A percentile compares a stretch with the other conserved stretches of the same genome.
Conservation (phyloP, 495 filamentous ascomycete species). For the Lophiostoma macrostomum region DNA sequence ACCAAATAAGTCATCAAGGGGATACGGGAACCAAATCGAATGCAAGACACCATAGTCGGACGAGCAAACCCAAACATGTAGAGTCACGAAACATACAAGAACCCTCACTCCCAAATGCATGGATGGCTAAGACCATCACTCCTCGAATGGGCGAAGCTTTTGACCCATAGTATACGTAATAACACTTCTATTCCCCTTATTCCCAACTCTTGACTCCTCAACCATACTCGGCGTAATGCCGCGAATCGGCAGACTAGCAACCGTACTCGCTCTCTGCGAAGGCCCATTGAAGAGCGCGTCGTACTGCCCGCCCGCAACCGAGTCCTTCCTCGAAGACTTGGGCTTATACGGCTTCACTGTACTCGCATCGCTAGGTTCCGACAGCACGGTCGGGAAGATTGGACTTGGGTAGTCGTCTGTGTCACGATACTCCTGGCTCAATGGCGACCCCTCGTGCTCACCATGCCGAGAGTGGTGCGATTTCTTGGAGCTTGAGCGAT, state of each 20-base stretch:
- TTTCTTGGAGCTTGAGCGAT: constrained; percentile 1
- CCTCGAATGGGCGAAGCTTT: constrained; percentile 5
- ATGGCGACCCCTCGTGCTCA: background rate
- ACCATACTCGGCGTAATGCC: constrained; percentile 34
- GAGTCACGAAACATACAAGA: no score
- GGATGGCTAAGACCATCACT: no score
- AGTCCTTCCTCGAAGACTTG: constrained; percentile 19
- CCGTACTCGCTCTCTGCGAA: constrained; percentile 13
- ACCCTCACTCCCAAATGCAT: no score
- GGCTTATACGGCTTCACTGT: constrained; percentile 30
- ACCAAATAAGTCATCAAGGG: no score
- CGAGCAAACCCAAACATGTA: no score
- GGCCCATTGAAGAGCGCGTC: constrained; percentile 12
- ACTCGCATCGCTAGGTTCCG: constrained; percentile 33
- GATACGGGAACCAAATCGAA: no score
- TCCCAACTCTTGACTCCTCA: constrained; percentile 15
- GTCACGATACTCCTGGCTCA: background rate
- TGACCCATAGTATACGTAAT: constrained; percentile 28
- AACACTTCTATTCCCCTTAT: constrained; percentile 31
- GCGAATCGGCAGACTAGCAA: constrained; percentile 31
- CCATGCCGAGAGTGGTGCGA: constrained; percentile 17
- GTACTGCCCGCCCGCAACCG: constrained; percentile 3
- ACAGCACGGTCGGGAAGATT: constrained; percentile 13
- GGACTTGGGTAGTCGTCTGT: background rate
- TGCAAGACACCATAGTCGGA: no score